Evolutionary conservation across 139 green algal species (phyloP).

Genomic region (Chlorella sp.): DNA sequence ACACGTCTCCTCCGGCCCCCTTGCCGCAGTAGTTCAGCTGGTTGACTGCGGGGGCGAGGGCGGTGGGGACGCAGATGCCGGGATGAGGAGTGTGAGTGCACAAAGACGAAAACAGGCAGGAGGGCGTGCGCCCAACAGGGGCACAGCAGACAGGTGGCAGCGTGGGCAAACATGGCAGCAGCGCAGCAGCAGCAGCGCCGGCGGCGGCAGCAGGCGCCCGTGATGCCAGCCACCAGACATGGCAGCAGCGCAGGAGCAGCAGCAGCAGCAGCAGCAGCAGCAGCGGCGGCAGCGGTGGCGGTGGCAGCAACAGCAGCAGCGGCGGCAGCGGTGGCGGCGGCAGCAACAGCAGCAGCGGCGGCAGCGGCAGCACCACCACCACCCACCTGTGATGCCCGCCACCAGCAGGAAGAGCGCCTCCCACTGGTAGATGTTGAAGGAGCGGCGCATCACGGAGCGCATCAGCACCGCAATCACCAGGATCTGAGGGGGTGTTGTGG

Average conservation of each 20-base stretch:
- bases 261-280: too few relatives aligned
- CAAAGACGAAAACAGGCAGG: background rate
- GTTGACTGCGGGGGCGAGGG: constrained; percentile 73
- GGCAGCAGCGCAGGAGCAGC: too few relatives aligned
- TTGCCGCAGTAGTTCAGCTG: constrained; percentile 77
- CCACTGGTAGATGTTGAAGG: constrained; percentile 90
- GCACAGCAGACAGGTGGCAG: background rate
- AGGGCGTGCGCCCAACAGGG: background rate
- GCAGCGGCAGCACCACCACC: too few relatives aligned
- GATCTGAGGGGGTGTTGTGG: constrained; percentile 57
- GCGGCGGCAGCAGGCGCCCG: too few relatives aligned
- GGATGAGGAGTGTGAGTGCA: too few relatives aligned
- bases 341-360: too few relatives aligned
- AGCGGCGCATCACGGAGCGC: constrained; percentile 78
- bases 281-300: too few relatives aligned
- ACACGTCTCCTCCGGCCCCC: constrained; percentile 33
- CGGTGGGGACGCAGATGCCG: too few relatives aligned
- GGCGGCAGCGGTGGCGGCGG: too few relatives aligned
- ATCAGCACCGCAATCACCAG: constrained; percentile 92
- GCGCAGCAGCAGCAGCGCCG: too few relatives aligned
- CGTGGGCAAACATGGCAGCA: background rate
- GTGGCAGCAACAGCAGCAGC: too few relatives aligned
- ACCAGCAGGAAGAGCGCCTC: constrained; percentile 96
- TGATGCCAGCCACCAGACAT: too few relatives aligned
- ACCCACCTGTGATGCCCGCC: constrained; percentile 82